Conservation (phyloP, 1,284 basidiomycete genomes). For the Meripilus lineatus region DNA sequence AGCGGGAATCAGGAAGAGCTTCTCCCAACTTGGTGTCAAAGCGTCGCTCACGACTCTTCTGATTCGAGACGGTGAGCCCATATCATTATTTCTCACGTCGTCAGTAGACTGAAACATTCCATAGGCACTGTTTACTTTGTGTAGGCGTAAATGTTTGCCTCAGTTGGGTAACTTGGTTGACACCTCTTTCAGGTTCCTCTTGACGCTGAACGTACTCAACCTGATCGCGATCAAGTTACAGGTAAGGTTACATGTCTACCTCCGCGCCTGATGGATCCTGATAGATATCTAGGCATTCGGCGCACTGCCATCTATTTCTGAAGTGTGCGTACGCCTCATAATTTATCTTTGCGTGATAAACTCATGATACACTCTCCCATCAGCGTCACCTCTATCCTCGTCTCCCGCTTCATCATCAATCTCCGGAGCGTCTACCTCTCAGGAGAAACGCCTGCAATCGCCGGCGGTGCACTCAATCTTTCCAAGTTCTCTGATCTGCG, state of each 20-base stretch:
- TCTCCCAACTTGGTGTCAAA: not conserved
- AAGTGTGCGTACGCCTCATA: not conserved
- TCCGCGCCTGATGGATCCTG: not conserved
- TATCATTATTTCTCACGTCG: no score
- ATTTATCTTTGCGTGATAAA: not conserved
- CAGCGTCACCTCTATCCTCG: slow-evolving; percentile 11
- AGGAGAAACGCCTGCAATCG: not conserved
- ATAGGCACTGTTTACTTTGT: slow-evolving; percentile 16
- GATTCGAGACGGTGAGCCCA: slow-evolving; percentile 16
- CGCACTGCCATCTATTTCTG: not conserved
- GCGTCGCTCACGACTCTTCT: slow-evolving; percentile 9
- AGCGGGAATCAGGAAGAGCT: slow-evolving; percentile 6
- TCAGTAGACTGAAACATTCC: not conserved
- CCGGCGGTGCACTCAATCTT: not conserved
- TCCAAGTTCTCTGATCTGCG: slow-evolving; percentile 2
- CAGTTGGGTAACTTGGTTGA: no score
- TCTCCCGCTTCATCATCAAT: slow-evolving; percentile 14
- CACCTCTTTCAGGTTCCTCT: slow-evolving; percentile 5
- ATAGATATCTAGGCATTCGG: not conserved
- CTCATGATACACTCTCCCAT: not conserved
- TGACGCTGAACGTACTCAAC: slow-evolving; percentile 17
- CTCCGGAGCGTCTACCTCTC: slow-evolving; percentile 6
- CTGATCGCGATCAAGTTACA: slow-evolving; percentile 13
- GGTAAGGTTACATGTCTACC: slow-evolving; percentile 1
- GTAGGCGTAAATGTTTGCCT: slow-evolving; percentile 8